phyloP scores from a whole-genome alignment of 2,329 filamentous ascomycete genomes.

The Akanthomyces dipterigenus region DNA sequence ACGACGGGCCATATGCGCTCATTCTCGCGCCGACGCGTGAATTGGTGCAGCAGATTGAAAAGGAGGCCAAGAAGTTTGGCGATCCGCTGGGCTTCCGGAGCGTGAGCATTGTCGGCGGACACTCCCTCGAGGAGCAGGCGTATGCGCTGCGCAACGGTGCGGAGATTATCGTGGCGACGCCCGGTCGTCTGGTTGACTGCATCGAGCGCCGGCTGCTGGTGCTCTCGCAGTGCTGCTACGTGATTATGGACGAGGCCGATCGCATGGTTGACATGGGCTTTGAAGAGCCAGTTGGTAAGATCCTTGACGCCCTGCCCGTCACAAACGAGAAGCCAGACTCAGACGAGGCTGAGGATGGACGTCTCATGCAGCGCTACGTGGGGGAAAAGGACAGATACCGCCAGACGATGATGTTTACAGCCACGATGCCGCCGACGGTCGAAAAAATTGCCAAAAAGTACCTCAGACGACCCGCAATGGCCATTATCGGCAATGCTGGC shows the following conservation, averaged over 20 bases:
- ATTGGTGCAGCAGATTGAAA: constrained; percentile 93
- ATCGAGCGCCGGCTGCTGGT: constrained; percentile 90
- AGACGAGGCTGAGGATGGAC: constrained; percentile 80
- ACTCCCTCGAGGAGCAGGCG: constrained; percentile 88
- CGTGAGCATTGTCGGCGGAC: constrained; percentile 96
- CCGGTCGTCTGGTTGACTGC: constrained; percentile 92
- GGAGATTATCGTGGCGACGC: constrained; percentile 97
- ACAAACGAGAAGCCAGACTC: constrained; percentile 92
- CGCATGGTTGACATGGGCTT: constrained; percentile 99
- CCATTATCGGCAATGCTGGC: constrained; percentile 88
- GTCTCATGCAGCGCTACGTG: constrained; percentile 75
- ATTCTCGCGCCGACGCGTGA: constrained; percentile 95
- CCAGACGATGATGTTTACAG: constrained; percentile 99
- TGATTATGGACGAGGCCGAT: constrained; percentile 99
- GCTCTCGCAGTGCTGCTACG: constrained; percentile 91
- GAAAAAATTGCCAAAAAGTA: constrained; percentile 98
- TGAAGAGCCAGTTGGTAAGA: constrained; percentile 95
- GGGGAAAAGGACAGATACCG: constrained; percentile 74
- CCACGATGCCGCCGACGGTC: constrained; percentile 88
- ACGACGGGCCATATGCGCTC: constrained; percentile 94
- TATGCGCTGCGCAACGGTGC: constrained; percentile 86
- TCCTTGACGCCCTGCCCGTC: constrained; percentile 87
- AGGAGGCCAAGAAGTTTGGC: constrained; percentile 89
- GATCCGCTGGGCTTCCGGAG: constrained; percentile 85
- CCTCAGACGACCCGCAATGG: constrained; percentile 82